Base-by-base conservation (phyloP, 345 rosid genomes). In the Acer campestre region DNA sequence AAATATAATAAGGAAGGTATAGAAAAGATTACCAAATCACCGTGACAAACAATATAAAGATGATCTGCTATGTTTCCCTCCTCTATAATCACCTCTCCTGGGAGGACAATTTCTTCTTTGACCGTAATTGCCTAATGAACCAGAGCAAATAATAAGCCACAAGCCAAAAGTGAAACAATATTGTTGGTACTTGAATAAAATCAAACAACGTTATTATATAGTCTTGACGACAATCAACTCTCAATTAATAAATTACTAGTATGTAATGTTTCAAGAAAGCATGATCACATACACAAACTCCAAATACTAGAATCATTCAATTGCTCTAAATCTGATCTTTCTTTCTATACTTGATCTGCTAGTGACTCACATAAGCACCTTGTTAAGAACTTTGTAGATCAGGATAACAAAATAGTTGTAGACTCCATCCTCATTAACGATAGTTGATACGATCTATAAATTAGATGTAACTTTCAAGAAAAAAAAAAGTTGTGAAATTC, bases 31-130 rank as follows among this genome's bases (percentile, higher is more conserved):
- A 94, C 98, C 93, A 94, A 68, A 80, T 78, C 82, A 64, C 98
- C 98, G 6, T 90, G 85, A 77, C 97, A 93, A 74, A 94, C 81
- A 71, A 94, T 80, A 80, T 89, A 94, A 44, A 94, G 89, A 66
- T 94, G 97, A 85, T 94, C 97, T 14, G 85, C 87, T 31, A 76
- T 78, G 0, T 87, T 86, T 76, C 93, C 98, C 71, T 93, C 89
- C 78, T 93, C 97, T 81, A 87, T 85, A 27, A 93, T 84, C 69
- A 90, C 90, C 84, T 94, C 97, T 44, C 98, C 93, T 3, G 97
- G 97, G 27, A 93, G 93, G 62, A 93, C 93, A 53, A 86, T 86
- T 40, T 93, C 98, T 69, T 94, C 97, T 42, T 86, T 92, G 9
- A 90, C 93, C 76, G 82, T 86, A 23, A 81, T 86, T 73, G 91